Percentiles rank a stretch among this genome's conserved stretches.
Evolutionary conservation across 2,329 filamentous ascomycete genomes (phyloP).

Genomic region (Pyricularia grisea): DNA sequence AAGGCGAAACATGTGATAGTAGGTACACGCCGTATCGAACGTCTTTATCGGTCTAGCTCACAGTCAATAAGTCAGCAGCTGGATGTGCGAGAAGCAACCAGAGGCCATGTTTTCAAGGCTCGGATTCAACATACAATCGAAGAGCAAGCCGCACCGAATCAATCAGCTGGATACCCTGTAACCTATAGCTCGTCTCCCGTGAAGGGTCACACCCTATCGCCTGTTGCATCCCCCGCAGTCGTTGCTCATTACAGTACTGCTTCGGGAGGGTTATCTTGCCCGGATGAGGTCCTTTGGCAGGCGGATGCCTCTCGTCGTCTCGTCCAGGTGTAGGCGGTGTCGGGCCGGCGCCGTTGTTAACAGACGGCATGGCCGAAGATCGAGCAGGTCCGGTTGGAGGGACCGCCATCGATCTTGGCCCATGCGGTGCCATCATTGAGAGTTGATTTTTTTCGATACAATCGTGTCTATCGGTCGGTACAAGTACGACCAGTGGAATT

Average conservation of each 20-base stretch:
- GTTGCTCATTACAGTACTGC: constrained; percentile 76
- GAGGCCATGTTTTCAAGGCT: not conserved
- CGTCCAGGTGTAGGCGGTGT: constrained; percentile 2
- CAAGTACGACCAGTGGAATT: not conserved
- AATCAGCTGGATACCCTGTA: constrained; percentile 84
- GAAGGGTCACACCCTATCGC: constrained; percentile 63
- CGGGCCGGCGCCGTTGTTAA: not conserved
- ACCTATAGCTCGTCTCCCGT: constrained; percentile 68
- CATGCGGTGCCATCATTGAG: constrained; percentile 6
- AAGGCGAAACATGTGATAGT: constrained; percentile 90
- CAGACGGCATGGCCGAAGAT: constrained; percentile 1
- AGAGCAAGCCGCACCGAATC: constrained; percentile 73
- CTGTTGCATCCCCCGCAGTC: constrained; percentile 63
- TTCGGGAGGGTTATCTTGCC: constrained; percentile 40
- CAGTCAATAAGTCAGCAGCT: constrained; percentile 7
- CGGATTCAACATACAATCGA: constrained; percentile 53
- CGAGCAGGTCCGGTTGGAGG: constrained; percentile 1
- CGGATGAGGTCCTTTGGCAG: constrained; percentile 18
- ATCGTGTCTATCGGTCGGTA: not conserved
- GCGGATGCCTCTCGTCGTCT: constrained; percentile 8
- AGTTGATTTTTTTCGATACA: not conserved
- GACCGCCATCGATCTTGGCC: constrained; percentile 2
- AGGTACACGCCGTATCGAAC: constrained; percentile 82
- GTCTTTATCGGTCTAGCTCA: constrained; percentile 68
- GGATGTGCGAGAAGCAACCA: not conserved